A percentile compares a stretch with the other conserved stretches of the same genome.
phyloP scores from a whole-genome alignment of 305 asterid genomes.

The Fraxinus velutina region DNA sequence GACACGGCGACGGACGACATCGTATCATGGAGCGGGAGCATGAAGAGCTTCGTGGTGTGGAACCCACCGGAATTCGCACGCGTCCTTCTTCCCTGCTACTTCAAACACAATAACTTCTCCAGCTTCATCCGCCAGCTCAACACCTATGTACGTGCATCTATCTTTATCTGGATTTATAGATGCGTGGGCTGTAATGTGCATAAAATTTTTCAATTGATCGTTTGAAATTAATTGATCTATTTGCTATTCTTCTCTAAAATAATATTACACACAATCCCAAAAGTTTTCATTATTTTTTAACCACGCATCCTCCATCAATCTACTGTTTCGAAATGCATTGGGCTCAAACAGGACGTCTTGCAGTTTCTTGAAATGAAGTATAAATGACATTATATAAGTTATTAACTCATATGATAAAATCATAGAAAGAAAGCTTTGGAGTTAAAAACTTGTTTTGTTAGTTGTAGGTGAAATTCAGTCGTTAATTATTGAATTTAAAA shows the following conservation, averaged over 20 bases:
- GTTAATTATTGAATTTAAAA: background rate
- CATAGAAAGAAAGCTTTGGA: background rate
- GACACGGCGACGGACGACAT: slow-evolving; percentile 66
- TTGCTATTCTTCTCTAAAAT: background rate
- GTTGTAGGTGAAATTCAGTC: background rate
- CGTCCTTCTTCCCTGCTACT: slow-evolving; percentile 74
- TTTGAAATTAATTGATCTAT: background rate
- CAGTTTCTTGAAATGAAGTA: background rate
- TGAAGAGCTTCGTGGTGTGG: slow-evolving; percentile 84
- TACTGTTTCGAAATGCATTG: background rate
- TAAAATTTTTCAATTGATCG: background rate
- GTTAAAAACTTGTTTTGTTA: background rate
- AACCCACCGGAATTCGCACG: slow-evolving; percentile 91
- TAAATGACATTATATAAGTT: background rate
- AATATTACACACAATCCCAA: background rate
- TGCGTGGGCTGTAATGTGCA: background rate
- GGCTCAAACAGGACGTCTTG: background rate
- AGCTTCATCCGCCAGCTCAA: slow-evolving; percentile 98
- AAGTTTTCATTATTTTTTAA: too few species aligned
- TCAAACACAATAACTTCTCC: slow-evolving; percentile 88
- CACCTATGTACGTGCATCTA: slow-evolving; percentile 61
- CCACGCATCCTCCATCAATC: background rate
- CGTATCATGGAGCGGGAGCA: slow-evolving; percentile 71
- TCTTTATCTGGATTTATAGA: background rate
- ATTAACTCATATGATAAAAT: background rate